phyloP scores from a whole-genome alignment of 1,139 yeast genomes.

The Pichia sp. region DNA sequence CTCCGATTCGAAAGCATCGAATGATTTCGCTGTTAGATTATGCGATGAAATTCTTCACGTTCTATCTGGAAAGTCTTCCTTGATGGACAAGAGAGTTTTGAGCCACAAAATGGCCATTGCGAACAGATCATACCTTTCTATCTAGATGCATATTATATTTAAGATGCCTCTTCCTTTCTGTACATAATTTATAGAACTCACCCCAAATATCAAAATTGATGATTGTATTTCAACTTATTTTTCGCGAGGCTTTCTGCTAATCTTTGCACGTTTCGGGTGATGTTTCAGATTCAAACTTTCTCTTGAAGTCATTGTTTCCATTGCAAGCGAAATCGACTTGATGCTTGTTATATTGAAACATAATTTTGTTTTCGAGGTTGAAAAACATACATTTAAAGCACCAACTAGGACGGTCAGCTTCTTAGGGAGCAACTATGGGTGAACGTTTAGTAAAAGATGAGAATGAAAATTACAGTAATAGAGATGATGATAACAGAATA shows the following conservation, averaged over 20 bases:
- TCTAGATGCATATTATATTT: slow-evolving; percentile 13
- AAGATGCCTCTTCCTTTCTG: slow-evolving; percentile 3
- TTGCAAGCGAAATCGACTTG: too few relatives aligned
- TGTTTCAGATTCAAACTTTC: too few relatives aligned
- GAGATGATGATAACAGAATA: not conserved
- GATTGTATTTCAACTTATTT: not conserved
- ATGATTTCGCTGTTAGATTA: slow-evolving; percentile 79
- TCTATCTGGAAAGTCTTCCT: slow-evolving; percentile 71
- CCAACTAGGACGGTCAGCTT: too few relatives aligned
- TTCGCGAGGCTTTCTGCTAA: too few relatives aligned
- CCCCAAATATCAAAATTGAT: not conserved
- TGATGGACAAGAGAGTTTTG: slow-evolving; percentile 76
- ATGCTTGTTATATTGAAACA: too few relatives aligned
- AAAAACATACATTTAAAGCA: too few relatives aligned
- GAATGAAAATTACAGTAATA: too few relatives aligned
- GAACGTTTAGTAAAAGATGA: too few relatives aligned
- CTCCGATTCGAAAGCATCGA: slow-evolving; percentile 69
- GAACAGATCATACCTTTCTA: slow-evolving; percentile 56
- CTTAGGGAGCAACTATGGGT: too few relatives aligned
- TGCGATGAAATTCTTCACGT: slow-evolving; percentile 86
- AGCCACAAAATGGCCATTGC: slow-evolving; percentile 84
- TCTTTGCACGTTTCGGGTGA: too few relatives aligned
- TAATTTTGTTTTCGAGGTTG: too few relatives aligned
- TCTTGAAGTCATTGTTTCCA: too few relatives aligned
- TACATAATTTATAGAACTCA: slow-evolving; percentile 5